Conservation (phyloP, 257 asterid species). For the Capsicum chinense region DNA sequence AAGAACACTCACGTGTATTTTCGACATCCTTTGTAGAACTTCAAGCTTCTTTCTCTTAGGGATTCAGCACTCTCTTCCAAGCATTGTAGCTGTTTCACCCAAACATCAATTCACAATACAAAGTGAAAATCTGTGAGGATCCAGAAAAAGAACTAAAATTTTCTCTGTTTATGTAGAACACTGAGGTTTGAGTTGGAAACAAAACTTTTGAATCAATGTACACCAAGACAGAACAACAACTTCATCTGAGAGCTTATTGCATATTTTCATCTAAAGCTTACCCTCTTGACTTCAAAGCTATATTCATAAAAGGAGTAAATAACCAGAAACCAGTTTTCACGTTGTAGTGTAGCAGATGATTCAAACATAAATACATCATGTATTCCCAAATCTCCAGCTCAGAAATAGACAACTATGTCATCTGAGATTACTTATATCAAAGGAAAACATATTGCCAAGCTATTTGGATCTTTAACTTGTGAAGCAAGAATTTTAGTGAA, state of each 20-base stretch:
- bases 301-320: not conserved
- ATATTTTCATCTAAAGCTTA: not conserved
- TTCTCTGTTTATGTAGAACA: not conserved
- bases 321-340: not conserved
- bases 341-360: not conserved
- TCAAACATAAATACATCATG: not conserved
- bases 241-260: not conserved
- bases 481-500: not conserved
- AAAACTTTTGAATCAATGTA: not conserved
- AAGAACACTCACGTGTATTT: constrained; percentile 84
- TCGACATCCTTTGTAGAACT: constrained; percentile 95
- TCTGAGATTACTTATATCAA: not conserved
- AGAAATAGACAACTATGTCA: not conserved
- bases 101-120: constrained; percentile 29
- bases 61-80: constrained; percentile 93
- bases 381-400: constrained; percentile 16
- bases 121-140: constrained; percentile 22
- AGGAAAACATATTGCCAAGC: not conserved
- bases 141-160: not conserved
- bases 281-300: not conserved
- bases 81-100: constrained; percentile 73
- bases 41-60: constrained; percentile 90
- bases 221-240: not conserved
- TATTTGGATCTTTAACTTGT: constrained; percentile 12
- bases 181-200: not conserved